These are phyloP conservation scores for Teratosphaeriaceae sp. DNA, from an alignment of 2,329 filamentous ascomycete species.

Conservation along the genomic window DNA sequence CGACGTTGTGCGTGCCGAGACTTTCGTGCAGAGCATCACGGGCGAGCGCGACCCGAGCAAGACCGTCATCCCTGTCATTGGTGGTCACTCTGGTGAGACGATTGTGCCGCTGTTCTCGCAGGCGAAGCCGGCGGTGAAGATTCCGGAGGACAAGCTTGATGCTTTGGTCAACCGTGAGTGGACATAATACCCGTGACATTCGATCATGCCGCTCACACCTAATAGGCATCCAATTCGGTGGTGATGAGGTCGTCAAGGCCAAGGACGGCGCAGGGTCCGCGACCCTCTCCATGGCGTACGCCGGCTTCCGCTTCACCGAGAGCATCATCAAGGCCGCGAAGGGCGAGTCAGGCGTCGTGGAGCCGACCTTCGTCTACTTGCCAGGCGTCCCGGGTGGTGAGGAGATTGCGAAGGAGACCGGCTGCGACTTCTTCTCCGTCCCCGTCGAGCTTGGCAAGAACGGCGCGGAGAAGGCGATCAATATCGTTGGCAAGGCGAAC, in stretches of 20 bases:
- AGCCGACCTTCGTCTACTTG: constrained; percentile 95
- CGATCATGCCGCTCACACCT: constrained; percentile 8
- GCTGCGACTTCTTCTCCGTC: constrained; percentile 89
- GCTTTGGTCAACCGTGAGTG: constrained; percentile 73
- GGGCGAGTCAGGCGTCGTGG: constrained; percentile 87
- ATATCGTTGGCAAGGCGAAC: constrained; percentile 70
- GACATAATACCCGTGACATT: background rate
- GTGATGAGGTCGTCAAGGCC: constrained; percentile 93
- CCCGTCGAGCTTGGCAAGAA: constrained; percentile 81
- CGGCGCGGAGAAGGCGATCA: constrained; percentile 78
- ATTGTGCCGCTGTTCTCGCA: constrained; percentile 98
- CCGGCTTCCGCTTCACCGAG: constrained; percentile 93
- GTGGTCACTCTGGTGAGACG: constrained; percentile 95
- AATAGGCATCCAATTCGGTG: constrained; percentile 82
- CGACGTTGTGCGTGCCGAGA: constrained; percentile 96
- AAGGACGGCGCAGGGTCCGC: constrained; percentile 89
- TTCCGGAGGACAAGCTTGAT: constrained; percentile 85
- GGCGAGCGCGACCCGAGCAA: constrained; percentile 78
- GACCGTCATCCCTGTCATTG: constrained; percentile 83
- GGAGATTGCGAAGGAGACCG: constrained; percentile 74
- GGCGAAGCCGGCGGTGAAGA: constrained; percentile 68
- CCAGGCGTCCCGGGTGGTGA: constrained; percentile 83
- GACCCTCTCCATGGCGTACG: constrained; percentile 91
- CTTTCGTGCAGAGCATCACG: constrained; percentile 80
- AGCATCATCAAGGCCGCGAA: constrained; percentile 81